These are phyloP conservation scores for Pisolithus sp. DNA, from an alignment of 768 basidiomycete species.

Conservation along the genomic window DNA sequence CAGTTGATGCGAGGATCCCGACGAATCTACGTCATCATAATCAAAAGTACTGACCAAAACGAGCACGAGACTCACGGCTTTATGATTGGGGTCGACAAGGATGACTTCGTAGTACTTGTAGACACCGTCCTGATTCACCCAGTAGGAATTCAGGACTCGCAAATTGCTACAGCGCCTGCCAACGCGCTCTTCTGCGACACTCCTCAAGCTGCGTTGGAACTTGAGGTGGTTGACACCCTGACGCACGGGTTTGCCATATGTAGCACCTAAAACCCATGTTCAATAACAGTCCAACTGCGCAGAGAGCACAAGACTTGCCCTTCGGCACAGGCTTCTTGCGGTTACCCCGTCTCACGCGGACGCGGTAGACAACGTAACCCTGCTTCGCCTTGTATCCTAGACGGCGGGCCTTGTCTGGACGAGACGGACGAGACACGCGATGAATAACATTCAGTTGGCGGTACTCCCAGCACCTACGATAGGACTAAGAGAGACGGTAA, in stretches of 20 bases:
- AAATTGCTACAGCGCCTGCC: slow-evolving; percentile 94
- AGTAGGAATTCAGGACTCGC: slow-evolving; percentile 96
- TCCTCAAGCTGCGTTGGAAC: slow-evolving; percentile 88
- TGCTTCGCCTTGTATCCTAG: slow-evolving; percentile 99
- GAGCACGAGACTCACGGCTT: slow-evolving; percentile 57
- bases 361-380: slow-evolving; percentile 95
- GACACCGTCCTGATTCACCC: slow-evolving; percentile 98
- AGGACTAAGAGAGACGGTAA: slow-evolving; percentile 3
- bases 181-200: slow-evolving; percentile 96
- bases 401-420: slow-evolving; percentile 98
- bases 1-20: slow-evolving; percentile 98
- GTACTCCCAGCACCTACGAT: slow-evolving; percentile 92
- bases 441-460: slow-evolving; percentile 97
- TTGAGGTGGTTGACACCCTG: slow-evolving; percentile 99
- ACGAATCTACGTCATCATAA: slow-evolving; percentile 57
- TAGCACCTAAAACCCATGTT: slow-evolving; percentile 59
- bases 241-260: slow-evolving; percentile 97
- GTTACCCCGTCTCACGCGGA: slow-evolving; percentile 96
- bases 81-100: slow-evolving; percentile 92
- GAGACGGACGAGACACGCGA: slow-evolving; percentile 94
- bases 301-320: slow-evolving; percentile 44
- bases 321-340: slow-evolving; percentile 98
- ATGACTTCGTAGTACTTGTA: slow-evolving; percentile 99
- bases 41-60: background rate
- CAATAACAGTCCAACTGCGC: background rate